Evolutionary conservation across 805 yeast species (phyloP), one percentile per base, ranked within the genome.

Genomic region (Wickerhamiella australiensis): DNA sequence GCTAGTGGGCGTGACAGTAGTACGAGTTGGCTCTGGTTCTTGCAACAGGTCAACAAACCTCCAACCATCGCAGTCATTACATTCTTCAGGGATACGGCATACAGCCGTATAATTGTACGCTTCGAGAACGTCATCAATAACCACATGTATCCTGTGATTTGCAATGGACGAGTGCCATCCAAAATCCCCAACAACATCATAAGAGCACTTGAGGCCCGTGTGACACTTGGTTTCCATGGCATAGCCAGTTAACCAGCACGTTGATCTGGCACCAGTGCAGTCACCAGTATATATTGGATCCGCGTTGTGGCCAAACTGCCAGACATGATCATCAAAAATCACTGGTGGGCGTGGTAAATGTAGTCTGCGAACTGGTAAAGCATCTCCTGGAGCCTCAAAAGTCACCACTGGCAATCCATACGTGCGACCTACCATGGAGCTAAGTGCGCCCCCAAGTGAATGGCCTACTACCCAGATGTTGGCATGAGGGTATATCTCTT

Each of bases 191-290:
- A 88, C 95, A 9, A 82, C 88, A 59, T 92, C 97, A 66, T 90
- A 92, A 25, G 81, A 73, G 64, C 97, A 92, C 49, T 78, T 77
- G 62, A 74, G 75, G 0, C 97, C 98, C 0, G 95, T 76, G 63
- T 92, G 98, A 62, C 98, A 92, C 42, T 80, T 81, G 0, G 96
- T 81, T 60, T 92, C 98, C 95, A 92, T 81, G 9, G 97, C 98
- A 64, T 86, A 92, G 0, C 98, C 98, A 1, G 85, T 96, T 7
- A 85, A 72, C 52, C 90, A 80, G 65, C 98, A 92, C 1, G 88
- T 66, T 0, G 94, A 81, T 3, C 90, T 78, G 0, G 92, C 94
- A 8, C 98, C 98, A 60, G 84, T 87, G 63, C 98, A 92, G 7
- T 86, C 88, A 0, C 98, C 98, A 90, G 88, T 82, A 60, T 73